Base-by-base conservation (phyloP, 176 grass and related monocot species). In the Triticum urartu region DNA sequence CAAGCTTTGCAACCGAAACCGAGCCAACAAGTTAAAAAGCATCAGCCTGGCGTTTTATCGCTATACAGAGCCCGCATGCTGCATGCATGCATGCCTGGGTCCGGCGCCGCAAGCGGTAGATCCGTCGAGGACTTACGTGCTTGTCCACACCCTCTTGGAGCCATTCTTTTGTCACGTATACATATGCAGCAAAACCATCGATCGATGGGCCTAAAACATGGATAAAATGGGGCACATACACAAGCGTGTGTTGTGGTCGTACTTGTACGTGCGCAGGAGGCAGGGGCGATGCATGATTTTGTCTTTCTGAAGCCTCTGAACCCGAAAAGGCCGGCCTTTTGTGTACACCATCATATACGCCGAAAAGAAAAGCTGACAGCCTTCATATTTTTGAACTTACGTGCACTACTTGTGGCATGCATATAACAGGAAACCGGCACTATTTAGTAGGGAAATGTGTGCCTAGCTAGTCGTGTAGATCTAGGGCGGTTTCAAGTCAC, bases 101-200 rank as follows among this genome's bases (percentile, higher is more conserved):
- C 79, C n/a, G 68, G 6, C 68, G 56, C 65, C 65, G 68, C 77
- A 40, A 38, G 68, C 60, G 24, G 63, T 34, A 30, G 78, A 81
- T 56, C 40, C 33, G 38, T 74, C 59, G 35, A 91, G 59, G 80
- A 21, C 43, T 74, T 79, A 25, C 79, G 40, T 84, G 80, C 80
- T 84, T 87, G 85, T 91, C 89, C 45, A 83, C 5, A 91, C 85
- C 43, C 59, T 63, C 67, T 91, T 91, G 89, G 85, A 87, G 81
- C 80, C 59, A 48, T 28, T n/a, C 80, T 3, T 78, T 84, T 84
- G 80, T 47, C 58, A 72, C 64, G 79, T 78, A 75, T 34, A 52
- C 22, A 4, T 42, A n/a, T 56, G 32, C 39, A 40, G 62, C 42
- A 60, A 24, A 58, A 17, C 61, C 4, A 78, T 17, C 7, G 4